Conservation (phyloP, 106 monocot genomes). For the Apostasia ramifera region DNA sequence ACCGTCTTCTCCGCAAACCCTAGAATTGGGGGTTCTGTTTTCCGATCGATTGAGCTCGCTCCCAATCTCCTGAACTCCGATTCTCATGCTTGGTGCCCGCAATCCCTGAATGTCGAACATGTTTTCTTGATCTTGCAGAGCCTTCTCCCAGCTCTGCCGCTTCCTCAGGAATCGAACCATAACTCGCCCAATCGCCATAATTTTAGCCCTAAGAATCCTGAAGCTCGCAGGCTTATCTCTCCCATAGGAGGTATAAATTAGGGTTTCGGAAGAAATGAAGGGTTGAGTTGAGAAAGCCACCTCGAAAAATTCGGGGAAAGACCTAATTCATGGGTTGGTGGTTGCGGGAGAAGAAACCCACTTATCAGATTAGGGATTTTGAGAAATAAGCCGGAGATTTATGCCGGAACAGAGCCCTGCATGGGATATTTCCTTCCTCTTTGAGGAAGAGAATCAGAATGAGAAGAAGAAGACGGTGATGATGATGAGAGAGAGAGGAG, state of each 20-base stretch:
- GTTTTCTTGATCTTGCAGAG: slow-evolving; percentile 7
- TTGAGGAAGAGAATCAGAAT: background rate
- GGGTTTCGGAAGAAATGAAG: background rate
- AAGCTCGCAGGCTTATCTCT: slow-evolving; percentile 10
- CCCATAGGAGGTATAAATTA: background rate
- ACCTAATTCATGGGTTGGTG: background rate
- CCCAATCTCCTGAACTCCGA: slow-evolving; percentile 13
- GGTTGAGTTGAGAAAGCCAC: background rate
- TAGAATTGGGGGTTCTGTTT: slow-evolving; percentile 17
- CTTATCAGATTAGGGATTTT: background rate
- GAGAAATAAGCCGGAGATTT: too few species aligned
- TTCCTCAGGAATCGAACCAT: slow-evolving; percentile 45
- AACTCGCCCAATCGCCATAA: slow-evolving; percentile 10
- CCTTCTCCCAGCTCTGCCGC: slow-evolving; percentile 29
- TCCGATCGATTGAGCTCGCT: slow-evolving; percentile 5
- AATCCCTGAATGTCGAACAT: slow-evolving; percentile 18
- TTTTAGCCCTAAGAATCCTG: background rate
- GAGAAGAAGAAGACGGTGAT: background rate
- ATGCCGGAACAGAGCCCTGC: too few species aligned
- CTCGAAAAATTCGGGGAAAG: background rate
- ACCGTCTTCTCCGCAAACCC: slow-evolving; percentile 9
- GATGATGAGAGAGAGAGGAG: background rate
- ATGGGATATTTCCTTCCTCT: too few species aligned
- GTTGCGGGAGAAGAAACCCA: background rate
- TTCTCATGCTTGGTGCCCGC: slow-evolving; percentile 9